A percentile compares a stretch with the other conserved stretches of the same genome.
Evolutionary conservation across 2,329 filamentous ascomycete species (phyloP).

Genomic region (Cordyceps cateniannulata): DNA sequence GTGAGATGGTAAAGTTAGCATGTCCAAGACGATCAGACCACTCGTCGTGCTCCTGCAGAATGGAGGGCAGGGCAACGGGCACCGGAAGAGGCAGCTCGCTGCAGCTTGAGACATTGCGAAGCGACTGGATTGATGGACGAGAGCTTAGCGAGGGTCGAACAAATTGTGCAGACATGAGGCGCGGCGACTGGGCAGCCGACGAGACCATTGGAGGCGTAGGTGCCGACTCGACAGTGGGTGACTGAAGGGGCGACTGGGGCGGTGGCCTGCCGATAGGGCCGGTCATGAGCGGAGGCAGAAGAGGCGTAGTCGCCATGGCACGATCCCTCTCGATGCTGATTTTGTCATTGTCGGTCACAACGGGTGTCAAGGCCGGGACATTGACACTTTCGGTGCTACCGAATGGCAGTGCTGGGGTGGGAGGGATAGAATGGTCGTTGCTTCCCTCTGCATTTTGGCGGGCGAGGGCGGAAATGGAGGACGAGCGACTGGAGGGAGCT

Average conservation of each 20-base stretch:
- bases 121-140: constrained; percentile 71
- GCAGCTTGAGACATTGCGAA: constrained; percentile 57
- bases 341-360: constrained; percentile 39
- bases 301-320: constrained; percentile 66
- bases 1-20: constrained; percentile 85
- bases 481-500: constrained; percentile 68
- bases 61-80: constrained; percentile 45
- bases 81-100: constrained; percentile 41
- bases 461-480: constrained; percentile 62
- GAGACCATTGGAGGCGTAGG: constrained; percentile 35
- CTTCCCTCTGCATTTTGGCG: constrained; percentile 37
- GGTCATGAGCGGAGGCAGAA: constrained; percentile 75
- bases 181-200: constrained; percentile 43
- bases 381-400: constrained; percentile 52
- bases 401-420: constrained; percentile 58
- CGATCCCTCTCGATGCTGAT: constrained; percentile 52
- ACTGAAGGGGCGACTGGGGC: constrained; percentile 76
- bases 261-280: constrained; percentile 48
- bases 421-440: constrained; percentile 48
- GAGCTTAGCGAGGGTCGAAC: constrained; percentile 62
- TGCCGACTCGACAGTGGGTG: constrained; percentile 66
- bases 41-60: constrained; percentile 65
- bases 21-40: constrained; percentile 86
- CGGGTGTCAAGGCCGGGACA: constrained; percentile 30
- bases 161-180: constrained; percentile 19